Conservation (phyloP, 78 protist species). For the Bodo saltans region DNA sequence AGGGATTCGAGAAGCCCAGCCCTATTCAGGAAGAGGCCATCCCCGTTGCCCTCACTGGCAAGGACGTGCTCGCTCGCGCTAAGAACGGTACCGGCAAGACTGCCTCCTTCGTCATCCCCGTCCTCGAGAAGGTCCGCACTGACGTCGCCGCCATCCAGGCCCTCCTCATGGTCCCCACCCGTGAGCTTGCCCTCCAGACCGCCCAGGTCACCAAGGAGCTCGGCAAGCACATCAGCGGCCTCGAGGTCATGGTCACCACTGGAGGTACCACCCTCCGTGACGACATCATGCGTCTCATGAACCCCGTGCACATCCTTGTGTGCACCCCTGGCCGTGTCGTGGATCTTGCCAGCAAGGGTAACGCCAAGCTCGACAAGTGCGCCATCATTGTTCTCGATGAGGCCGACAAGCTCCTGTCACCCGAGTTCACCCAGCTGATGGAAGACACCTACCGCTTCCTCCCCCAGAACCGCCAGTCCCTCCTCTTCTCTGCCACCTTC, state of each 20-base stretch:
- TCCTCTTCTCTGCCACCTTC: conserved; percentile 95
- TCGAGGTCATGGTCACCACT: conserved; percentile 82
- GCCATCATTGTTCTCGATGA: conserved; percentile 87
- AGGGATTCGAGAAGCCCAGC: conserved; percentile 93
- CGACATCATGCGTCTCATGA: conserved; percentile 72
- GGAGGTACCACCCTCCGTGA: conserved; percentile 90
- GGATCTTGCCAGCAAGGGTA: conserved; percentile 69
- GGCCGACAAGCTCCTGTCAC: conserved; percentile 95
- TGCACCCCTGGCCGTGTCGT: conserved; percentile 93
- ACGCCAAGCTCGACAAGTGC: conserved; percentile 61
- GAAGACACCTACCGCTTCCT: conserved; percentile 62
- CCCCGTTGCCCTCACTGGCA: conserved; percentile 82
- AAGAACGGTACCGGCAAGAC: conserved; percentile 99
- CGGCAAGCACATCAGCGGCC: conserved; percentile 76
- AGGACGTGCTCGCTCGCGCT: conserved; percentile 92
- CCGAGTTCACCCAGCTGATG: conserved; percentile 83
- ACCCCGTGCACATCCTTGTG: conserved; percentile 88
- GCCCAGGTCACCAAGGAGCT: conserved; percentile 82
- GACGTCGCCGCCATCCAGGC: conserved; percentile 70
- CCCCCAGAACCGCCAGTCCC: conserved; percentile 79
- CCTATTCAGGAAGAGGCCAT: conserved; percentile 97
- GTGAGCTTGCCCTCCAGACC: conserved; percentile 97
- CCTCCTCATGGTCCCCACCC: conserved; percentile 90
- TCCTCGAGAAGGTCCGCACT: conserved; percentile 74
- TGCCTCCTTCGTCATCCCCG: conserved; percentile 89